Conservation (phyloP, 106 monocot genomes). For the Allium fistulosum region DNA sequence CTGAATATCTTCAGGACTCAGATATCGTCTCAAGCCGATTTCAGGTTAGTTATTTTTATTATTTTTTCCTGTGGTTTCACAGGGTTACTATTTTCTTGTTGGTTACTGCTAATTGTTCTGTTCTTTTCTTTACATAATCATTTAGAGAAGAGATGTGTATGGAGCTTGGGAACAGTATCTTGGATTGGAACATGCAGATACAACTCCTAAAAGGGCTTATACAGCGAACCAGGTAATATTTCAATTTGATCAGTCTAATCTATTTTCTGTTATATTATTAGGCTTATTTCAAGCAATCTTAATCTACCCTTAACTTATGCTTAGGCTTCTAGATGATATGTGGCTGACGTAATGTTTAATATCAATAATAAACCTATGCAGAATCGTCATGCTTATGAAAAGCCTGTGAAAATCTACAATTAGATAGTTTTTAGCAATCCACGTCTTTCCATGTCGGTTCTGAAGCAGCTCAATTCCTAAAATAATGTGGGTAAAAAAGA, state of each 20-base stretch:
- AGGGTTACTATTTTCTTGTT: neutral
- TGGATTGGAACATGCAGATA: constrained; percentile 93
- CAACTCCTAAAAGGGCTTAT: constrained; percentile 74
- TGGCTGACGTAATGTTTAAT: neutral
- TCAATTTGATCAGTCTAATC: neutral
- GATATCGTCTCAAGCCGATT: constrained; percentile 71
- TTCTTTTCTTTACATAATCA: neutral
- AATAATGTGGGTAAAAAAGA: too few relatives aligned
- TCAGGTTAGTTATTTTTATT: constrained; percentile 33
- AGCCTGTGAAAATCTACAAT: constrained; percentile 77
- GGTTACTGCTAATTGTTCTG: neutral
- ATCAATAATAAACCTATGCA: constrained; percentile 9
- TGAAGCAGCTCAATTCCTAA: too few relatives aligned
- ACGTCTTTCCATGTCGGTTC: too few relatives aligned
- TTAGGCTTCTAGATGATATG: neutral
- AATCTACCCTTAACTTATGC: neutral
- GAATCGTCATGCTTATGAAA: constrained; percentile 61
- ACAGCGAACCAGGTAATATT: constrained; percentile 26
- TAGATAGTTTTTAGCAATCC: constrained; percentile 9
- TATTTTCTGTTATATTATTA: neutral
- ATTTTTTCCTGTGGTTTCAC: neutral
- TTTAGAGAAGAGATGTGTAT: constrained; percentile 49
- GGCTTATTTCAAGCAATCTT: neutral
- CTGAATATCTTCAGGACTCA: constrained; percentile 86
- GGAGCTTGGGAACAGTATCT: constrained; percentile 99